A percentile compares a stretch with the other conserved stretches of the same genome.
Conservation (phyloP, 495 filamentous ascomycete species). For the Bombardia bombarda region DNA sequence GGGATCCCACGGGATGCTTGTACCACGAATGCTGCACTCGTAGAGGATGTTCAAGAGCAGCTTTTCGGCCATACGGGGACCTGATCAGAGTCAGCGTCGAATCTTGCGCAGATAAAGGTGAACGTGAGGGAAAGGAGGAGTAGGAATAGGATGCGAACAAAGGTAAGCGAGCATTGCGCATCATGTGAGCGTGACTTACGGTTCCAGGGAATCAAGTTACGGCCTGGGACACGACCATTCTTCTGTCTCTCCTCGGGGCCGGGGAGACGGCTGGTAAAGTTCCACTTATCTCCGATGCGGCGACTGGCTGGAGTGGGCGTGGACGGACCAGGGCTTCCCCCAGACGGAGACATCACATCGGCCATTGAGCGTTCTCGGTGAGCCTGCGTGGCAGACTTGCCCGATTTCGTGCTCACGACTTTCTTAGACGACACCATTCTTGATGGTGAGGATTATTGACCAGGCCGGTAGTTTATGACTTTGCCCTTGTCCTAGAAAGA, state of each 20-base stretch:
- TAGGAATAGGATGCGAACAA: neutral
- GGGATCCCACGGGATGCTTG: slow-evolving; percentile 23
- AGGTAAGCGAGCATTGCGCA: too few species aligned
- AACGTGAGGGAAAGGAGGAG: neutral
- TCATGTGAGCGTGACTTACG: slow-evolving; percentile 17
- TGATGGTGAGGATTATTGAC: neutral
- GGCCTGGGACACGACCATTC: slow-evolving; percentile 24
- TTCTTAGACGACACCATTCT: neutral
- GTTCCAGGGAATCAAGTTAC: slow-evolving; percentile 25
- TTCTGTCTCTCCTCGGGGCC: slow-evolving; percentile 1
- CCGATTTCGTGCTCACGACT: neutral
- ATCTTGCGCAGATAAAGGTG: neutral
- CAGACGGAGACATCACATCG: neutral
- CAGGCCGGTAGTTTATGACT: too few species aligned
- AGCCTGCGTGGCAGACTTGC: neutral
- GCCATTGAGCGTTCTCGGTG: neutral
- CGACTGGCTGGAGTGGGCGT: too few species aligned
- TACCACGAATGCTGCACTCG: slow-evolving; percentile 16
- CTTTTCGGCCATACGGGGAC: slow-evolving; percentile 30
- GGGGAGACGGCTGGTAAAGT: slow-evolving; percentile 3
- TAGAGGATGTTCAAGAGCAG: slow-evolving; percentile 25
- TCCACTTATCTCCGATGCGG: slow-evolving; percentile 3
- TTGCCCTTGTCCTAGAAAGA: too few species aligned
- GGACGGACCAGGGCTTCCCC: neutral
- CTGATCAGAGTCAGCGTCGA: slow-evolving; percentile 6